Evolutionary conservation across 2,329 filamentous ascomycete species (phyloP).

Genomic region (Pyricularia grisea): DNA sequence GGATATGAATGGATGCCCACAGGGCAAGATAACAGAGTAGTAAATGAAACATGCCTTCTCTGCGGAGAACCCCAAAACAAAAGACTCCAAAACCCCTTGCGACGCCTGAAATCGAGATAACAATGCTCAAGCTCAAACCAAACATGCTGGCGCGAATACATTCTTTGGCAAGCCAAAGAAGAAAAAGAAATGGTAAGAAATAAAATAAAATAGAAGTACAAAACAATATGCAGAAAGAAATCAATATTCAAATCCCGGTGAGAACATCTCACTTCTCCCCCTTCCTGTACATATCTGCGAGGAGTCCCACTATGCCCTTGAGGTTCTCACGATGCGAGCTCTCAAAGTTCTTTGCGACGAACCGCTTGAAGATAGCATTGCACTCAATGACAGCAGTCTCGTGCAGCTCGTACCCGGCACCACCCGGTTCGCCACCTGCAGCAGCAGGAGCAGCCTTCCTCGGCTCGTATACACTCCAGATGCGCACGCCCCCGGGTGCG

Average conservation of each 20-base stretch:
- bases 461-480: constrained; percentile 27
- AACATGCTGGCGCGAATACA: neutral
- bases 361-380: constrained; percentile 21
- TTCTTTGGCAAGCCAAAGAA: neutral
- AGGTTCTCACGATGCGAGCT: constrained; percentile 21
- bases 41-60: neutral
- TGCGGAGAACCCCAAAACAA: neutral
- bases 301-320: constrained; percentile 17
- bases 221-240: neutral
- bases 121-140: neutral
- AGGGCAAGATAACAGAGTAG: neutral
- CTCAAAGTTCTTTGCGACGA: constrained; percentile 22
- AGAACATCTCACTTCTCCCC: too few species aligned
- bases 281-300: constrained; percentile 6
- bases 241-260: neutral
- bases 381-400: constrained; percentile 24
- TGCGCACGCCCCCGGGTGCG: constrained; percentile 30
- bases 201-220: neutral
- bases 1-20: neutral
- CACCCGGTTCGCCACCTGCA: constrained; percentile 5
- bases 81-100: neutral
- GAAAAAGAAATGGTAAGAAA: neutral
- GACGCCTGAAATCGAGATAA: neutral
- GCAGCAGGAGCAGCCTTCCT: neutral
- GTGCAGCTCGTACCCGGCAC: constrained; percentile 20